Base-by-base conservation (phyloP, 140 eudicot species). In the Erigeron philadelphicus region DNA sequence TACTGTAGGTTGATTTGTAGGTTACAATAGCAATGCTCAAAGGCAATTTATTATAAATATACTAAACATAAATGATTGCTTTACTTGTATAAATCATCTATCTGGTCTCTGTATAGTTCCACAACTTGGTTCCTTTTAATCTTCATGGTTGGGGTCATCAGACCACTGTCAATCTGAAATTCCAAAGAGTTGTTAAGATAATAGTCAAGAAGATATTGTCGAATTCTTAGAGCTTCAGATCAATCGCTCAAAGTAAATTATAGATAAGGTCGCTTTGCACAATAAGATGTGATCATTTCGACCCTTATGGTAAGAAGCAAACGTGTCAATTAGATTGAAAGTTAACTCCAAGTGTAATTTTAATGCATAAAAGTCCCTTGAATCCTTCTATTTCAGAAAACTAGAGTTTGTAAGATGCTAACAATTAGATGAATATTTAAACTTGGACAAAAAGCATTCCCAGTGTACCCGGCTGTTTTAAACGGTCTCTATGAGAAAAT, bases 101-200 rank as follows among this genome's bases (percentile, higher is more conserved):
- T 94, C 75, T 89, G 80, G 38, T 85, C 81, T 75, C 73, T 80
- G 86, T 83, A 89, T 38, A 75, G 80, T 67, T 84, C 89, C 74
- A 72, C 84, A 78, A 94, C 96, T 78, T 59, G 70, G 75, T 89
- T 90, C 73, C 97, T 83, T 69, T 90, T 76, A 61, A 94, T 84
- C 81, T 94, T 94, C 90, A 94, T 79, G 13, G 99, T 89, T 53
- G 99, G 95, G 5, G 95, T 94, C 97, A 94, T 81, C 64, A 94
- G 80, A 55, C 97, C 99, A 66, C 85, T 77, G 65, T 94, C 99
- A 48, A 94, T 87, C 99, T 94, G 91, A 79, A 83, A 70, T 59
- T 56, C 61, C 66, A 38, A 53, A 15, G 61, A 13, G 11, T 75
- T 40, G 1, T 38, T 57, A 74, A 16, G 23, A 72, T 49, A 2